phyloP scores from a whole-genome alignment of 768 basidiomycete species.

The Boletellus sp. region DNA sequence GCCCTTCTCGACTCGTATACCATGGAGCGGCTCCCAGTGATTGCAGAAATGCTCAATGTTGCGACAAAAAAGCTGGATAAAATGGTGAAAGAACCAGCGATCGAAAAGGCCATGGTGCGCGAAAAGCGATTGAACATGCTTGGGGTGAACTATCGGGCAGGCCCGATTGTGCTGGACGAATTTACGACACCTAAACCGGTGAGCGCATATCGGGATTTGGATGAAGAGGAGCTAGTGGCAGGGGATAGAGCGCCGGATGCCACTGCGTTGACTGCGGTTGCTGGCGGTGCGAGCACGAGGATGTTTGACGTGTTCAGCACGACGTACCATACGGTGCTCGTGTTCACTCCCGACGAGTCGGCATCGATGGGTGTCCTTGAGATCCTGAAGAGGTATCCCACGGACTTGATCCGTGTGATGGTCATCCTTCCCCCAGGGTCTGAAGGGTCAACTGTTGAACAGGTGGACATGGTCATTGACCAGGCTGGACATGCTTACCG shows the following conservation, averaged over 20 bases:
- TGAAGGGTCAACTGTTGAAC: neutral
- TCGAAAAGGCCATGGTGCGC: neutral
- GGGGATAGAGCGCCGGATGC: constrained; percentile 19
- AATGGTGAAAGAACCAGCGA: neutral
- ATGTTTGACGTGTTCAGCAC: neutral
- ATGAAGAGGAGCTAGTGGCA: constrained; percentile 4
- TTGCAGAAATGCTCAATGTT: constrained; percentile 42
- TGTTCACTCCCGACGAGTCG: constrained; percentile 20
- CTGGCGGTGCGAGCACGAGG: neutral
- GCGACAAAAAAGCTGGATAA: constrained; percentile 28
- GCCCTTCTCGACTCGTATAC: constrained; percentile 40
- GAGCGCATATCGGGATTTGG: constrained; percentile 4
- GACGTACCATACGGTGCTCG: constrained; percentile 20
- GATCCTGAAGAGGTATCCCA: constrained; percentile 5
- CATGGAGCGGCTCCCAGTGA: constrained; percentile 43
- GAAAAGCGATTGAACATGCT: constrained; percentile 36
- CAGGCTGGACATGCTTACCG: constrained; percentile 36
- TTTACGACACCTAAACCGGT: neutral
- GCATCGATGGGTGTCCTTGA: constrained; percentile 8
- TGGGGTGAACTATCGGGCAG: constrained; percentile 53
- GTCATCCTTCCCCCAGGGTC: constrained; percentile 12
- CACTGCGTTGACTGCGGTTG: neutral
- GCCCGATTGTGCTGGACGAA: constrained; percentile 43
- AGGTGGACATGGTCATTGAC: constrained; percentile 36
- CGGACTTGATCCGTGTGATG: constrained; percentile 1